Base-by-base conservation (phyloP, 495 filamentous ascomycete genomes). In the Neurospora terricola region DNA sequence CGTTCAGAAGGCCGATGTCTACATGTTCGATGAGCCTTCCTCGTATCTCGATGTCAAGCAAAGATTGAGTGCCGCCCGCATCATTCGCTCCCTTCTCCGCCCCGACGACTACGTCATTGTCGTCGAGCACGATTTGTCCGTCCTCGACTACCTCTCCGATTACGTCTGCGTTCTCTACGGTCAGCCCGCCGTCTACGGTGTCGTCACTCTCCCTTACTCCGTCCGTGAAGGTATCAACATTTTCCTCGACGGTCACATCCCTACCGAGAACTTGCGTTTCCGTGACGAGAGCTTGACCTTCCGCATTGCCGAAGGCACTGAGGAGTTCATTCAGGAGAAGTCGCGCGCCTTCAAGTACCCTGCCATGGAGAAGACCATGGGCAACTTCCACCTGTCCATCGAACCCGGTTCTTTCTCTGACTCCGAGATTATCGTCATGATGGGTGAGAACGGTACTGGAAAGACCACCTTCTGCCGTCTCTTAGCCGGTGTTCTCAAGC, bases 171-270 rank as follows among this genome's bases (percentile, higher is more conserved):
- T 97, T 71, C 90, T 99, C 27, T 99, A 99, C 79, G 96, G 96
- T 72, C 90, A 91, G 80, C 96, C 96, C 37, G 96, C 95, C 40
- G 91, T 96, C 69, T 99, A 98, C 75, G 96, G 96, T 90, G 96
- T 99, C 12, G 96, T 99, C n/a, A 98, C 96, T 34, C 87, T 98
- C 59, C 96, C 96, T 66, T 87, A 94, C 73, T 98, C 96, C 2
- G 96, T 98, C 69, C 93, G 96, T 76, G 96, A 99, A 89, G 96
- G 96, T 78, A 99, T 99, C 89, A 99, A 99, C 84, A 98, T 98
- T 82, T 99, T 99, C 90, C 86, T 99, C 38, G 96, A 99, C 78
- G 96, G 96, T 75, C 92, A 98, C 81, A 97, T 98, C 66, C 96
- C 96, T 36, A 98, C 96, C 9, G 96, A 99, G 87, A 99, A 99